A percentile compares a stretch with the other conserved stretches of the same genome.
Conservation (phyloP, 139 green algal species). For the Volvox reticuliferus region DNA sequence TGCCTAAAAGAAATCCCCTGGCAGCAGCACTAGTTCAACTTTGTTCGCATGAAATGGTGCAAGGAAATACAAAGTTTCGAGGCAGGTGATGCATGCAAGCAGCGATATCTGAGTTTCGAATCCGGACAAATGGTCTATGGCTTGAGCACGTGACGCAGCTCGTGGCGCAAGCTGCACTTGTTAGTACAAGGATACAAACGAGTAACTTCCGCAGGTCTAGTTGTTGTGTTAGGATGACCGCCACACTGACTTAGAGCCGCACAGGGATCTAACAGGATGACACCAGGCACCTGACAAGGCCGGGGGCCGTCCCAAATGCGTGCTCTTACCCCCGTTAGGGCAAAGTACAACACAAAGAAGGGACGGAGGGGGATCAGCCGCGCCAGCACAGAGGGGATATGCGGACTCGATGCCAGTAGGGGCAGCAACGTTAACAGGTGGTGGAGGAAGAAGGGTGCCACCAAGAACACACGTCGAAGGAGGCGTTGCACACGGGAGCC, state of each 20-base stretch:
- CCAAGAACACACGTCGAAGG: neutral
- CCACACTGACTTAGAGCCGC: neutral
- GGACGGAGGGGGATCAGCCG: neutral
- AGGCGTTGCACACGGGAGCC: neutral
- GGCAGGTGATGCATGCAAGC: no score
- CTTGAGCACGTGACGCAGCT: no score
- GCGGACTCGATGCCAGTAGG: neutral
- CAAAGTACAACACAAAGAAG: neutral
- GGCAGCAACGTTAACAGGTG: neutral
- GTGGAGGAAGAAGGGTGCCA: neutral
- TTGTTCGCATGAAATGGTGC: neutral
- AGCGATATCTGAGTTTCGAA: no score
- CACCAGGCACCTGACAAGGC: neutral
- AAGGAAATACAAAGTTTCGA: neutral
- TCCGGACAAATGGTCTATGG: no score
- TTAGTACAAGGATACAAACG: no score
- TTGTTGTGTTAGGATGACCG: neutral
- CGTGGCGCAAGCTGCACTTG: no score
- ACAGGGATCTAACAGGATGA: neutral
- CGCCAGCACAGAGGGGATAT: constrained; percentile 13
- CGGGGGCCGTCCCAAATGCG: no score
- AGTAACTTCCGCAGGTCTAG: neutral
- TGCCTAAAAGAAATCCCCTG: neutral
- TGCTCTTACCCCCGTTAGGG: neutral
- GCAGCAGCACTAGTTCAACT: neutral